Percentiles rank a stretch among this genome's conserved stretches.
phyloP scores from a whole-genome alignment of 768 basidiomycete genomes.

The Lanmaoa pseudosensibilis region DNA sequence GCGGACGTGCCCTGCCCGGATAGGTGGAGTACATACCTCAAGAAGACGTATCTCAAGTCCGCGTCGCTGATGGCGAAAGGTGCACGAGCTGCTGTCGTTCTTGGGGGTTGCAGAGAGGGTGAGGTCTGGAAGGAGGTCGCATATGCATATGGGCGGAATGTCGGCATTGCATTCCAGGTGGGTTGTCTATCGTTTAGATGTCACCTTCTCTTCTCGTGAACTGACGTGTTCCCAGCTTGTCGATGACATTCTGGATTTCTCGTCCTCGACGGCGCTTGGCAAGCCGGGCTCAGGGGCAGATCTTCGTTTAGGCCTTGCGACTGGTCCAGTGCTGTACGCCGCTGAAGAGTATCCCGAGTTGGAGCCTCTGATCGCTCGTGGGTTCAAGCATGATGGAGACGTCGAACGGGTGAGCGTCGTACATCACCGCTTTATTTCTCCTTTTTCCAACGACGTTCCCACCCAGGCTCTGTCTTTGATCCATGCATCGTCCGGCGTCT shows the following conservation, averaged over 20 bases:
- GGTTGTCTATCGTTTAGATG: slow-evolving; percentile 13
- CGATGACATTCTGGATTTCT: slow-evolving; percentile 94
- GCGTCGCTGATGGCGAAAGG: slow-evolving; percentile 90
- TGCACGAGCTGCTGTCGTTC: slow-evolving; percentile 78
- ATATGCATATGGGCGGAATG: slow-evolving; percentile 86
- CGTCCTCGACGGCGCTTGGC: slow-evolving; percentile 74
- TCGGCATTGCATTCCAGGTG: slow-evolving; percentile 97
- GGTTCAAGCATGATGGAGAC: slow-evolving; percentile 77
- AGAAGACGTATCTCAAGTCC: slow-evolving; percentile 92
- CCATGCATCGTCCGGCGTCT: slow-evolving; percentile 67
- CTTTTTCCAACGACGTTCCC: background rate
- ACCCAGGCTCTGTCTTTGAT: slow-evolving; percentile 68
- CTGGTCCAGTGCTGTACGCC: slow-evolving; percentile 83
- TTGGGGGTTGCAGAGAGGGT: slow-evolving; percentile 77
- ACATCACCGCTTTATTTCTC: background rate
- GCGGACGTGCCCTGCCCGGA: slow-evolving; percentile 36
- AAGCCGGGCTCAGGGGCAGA: slow-evolving; percentile 87
- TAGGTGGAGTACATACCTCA: slow-evolving; percentile 77
- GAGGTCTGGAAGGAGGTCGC: slow-evolving; percentile 87
- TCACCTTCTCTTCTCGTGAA: background rate
- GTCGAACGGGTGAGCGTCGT: slow-evolving; percentile 62
- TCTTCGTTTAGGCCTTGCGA: slow-evolving; percentile 78
- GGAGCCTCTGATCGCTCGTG: slow-evolving; percentile 73
- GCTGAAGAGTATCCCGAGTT: slow-evolving; percentile 81
- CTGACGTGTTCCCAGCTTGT: slow-evolving; percentile 61